Evolutionary conservation across 2,329 filamentous ascomycete species (phyloP).

Genomic region (Botrytis elliptica): DNA sequence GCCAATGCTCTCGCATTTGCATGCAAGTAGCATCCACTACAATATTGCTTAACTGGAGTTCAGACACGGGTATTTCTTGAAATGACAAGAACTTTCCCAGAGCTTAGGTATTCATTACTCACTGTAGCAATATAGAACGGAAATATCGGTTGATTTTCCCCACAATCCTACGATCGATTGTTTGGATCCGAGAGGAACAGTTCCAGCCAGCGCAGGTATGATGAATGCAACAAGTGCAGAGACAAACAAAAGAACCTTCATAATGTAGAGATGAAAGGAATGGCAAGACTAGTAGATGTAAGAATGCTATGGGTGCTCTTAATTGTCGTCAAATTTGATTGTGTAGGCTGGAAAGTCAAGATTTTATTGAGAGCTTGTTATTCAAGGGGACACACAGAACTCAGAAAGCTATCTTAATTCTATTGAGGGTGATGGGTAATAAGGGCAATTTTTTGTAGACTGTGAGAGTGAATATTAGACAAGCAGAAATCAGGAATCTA

Average conservation of each 20-base stretch:
- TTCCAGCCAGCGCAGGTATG: background rate
- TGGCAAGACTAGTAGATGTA: background rate
- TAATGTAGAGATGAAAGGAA: background rate
- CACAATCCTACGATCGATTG: background rate
- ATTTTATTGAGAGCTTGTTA: background rate
- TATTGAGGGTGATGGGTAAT: background rate
- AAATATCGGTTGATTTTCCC: background rate
- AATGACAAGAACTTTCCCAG: too few relatives aligned
- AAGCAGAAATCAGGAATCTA: background rate
- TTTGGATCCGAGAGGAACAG: background rate
- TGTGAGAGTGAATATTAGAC: background rate
- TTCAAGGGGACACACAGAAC: background rate
- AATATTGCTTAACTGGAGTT: background rate
- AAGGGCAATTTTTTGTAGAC: background rate
- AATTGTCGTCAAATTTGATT: background rate
- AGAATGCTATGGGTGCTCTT: background rate
- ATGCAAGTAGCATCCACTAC: background rate
- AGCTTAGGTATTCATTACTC: background rate
- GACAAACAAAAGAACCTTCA: background rate
- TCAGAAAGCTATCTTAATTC: background rate
- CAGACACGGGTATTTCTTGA: fast-evolving
- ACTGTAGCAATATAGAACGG: conserved; percentile 6
- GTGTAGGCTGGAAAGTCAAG: background rate
- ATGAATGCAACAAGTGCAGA: background rate
- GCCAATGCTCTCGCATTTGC: background rate